A percentile compares a stretch with the other conserved stretches of the same genome.
Conservation (phyloP, 805 yeast species). For the Kluyveromyces siamensis region DNA sequence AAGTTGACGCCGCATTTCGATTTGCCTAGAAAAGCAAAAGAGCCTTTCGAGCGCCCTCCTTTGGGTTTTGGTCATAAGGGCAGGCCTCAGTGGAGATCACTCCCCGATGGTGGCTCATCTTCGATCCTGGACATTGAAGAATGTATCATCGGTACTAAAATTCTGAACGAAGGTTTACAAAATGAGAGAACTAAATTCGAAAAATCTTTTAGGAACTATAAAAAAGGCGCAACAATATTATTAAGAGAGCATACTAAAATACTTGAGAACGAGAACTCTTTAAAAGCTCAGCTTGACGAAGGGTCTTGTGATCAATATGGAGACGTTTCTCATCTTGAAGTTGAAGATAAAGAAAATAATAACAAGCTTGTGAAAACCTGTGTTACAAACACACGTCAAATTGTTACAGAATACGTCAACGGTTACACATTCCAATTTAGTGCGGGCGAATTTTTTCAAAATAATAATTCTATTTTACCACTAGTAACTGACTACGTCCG, state of each 20-base stretch:
- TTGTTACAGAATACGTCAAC: slow-evolving; percentile 66
- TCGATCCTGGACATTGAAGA: slow-evolving; percentile 85
- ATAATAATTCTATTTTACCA: slow-evolving; percentile 86
- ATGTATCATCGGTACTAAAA: slow-evolving; percentile 79
- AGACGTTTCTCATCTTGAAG: slow-evolving; percentile 31
- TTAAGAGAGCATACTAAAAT: slow-evolving; percentile 67
- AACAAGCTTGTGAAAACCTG: slow-evolving; percentile 50
- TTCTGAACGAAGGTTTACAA: slow-evolving; percentile 63
- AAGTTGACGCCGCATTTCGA: slow-evolving; percentile 95
- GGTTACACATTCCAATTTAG: slow-evolving; percentile 78
- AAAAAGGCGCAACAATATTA: slow-evolving; percentile 79
- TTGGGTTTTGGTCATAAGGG: slow-evolving; percentile 89
- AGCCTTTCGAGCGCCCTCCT: slow-evolving; percentile 45
- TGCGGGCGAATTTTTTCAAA: slow-evolving; percentile 95
- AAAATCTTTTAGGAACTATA: slow-evolving; percentile 37
- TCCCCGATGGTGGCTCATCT: slow-evolving; percentile 46
- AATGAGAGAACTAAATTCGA: slow-evolving; percentile 56
- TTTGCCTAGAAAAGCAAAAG: slow-evolving; percentile 46
- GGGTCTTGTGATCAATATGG: slow-evolving; percentile 39
- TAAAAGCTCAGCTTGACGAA: slow-evolving; percentile 28
- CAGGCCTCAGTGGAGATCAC: slow-evolving; percentile 57
- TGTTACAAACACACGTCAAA: slow-evolving; percentile 68
- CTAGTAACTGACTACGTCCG: slow-evolving; percentile 74
- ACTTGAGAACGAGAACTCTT: slow-evolving; percentile 17
- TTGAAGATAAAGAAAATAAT: slow-evolving; percentile 21